Evolutionary conservation across 2,329 filamentous ascomycete genomes (phyloP).

Genomic region (Aspergillus latus): DNA sequence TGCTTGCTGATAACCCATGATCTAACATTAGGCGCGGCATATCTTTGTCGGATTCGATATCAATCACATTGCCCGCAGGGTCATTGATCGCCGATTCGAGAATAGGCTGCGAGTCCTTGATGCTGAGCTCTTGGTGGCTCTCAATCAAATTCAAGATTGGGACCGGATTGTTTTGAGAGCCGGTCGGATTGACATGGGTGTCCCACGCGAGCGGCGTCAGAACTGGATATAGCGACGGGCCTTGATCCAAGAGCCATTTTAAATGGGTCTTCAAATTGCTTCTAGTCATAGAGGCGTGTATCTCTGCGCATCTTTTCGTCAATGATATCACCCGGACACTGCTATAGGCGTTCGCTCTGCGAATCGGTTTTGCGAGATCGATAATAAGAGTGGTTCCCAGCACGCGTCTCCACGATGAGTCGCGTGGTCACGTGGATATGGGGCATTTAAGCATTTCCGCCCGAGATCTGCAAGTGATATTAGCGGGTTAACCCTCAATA

Average conservation of each 20-base stretch:
- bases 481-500: no score
- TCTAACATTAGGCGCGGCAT: constrained; percentile 49
- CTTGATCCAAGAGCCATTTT: constrained; percentile 48
- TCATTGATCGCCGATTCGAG: constrained; percentile 17
- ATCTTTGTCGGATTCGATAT: constrained; percentile 29
- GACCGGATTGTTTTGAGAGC: constrained; percentile 4
- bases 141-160: constrained; percentile 9
- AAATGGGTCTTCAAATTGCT: constrained; percentile 48
- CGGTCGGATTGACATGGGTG: constrained; percentile 18
- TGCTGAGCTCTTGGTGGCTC: constrained; percentile 10
- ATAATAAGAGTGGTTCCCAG: constrained; percentile 5
- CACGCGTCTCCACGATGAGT: constrained; percentile 20
- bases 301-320: constrained; percentile 28
- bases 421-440: constrained; percentile 27
- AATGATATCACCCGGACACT: constrained; percentile 9
- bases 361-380: constrained; percentile 4
- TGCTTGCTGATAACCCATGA: constrained; percentile 38
- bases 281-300: constrained; percentile 48
- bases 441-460: neutral
- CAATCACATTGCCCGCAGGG: constrained; percentile 26
- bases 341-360: constrained; percentile 5
- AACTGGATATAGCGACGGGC: constrained; percentile 35
- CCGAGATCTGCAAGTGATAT: no score
- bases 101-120: constrained; percentile 15
- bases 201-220: constrained; percentile 31